A percentile compares a stretch with the other conserved stretches of the same genome.
These are phyloP conservation scores for Moesziomyces aphidis DNA, from an alignment of 1,284 basidiomycete genomes.

Conservation along the genomic window DNA sequence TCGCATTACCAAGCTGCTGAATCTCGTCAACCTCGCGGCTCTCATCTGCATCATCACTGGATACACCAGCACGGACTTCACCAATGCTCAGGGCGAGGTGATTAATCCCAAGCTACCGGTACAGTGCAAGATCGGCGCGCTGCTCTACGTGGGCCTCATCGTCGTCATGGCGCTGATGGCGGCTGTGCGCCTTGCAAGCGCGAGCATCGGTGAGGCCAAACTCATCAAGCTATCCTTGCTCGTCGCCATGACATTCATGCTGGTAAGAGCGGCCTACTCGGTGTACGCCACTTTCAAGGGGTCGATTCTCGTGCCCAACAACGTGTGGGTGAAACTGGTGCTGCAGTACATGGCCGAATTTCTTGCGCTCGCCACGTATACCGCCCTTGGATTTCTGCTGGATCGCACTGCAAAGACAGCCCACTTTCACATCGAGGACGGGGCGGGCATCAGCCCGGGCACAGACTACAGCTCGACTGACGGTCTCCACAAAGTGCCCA, in stretches of 20 bases:
- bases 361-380: slow-evolving; percentile 9
- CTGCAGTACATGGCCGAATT: slow-evolving; percentile 23
- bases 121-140: slow-evolving; percentile 12
- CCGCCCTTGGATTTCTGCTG: slow-evolving; percentile 10
- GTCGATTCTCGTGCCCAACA: slow-evolving; percentile 7
- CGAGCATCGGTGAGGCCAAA: neutral
- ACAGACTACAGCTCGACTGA: too few relatives aligned
- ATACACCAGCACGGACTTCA: slow-evolving; percentile 8
- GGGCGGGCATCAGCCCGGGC: too few relatives aligned
- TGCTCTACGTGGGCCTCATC: slow-evolving; percentile 23
- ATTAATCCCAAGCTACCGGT: slow-evolving; percentile 7
- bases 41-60: slow-evolving; percentile 30
- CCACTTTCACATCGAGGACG: slow-evolving; percentile 1
- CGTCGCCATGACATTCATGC: slow-evolving; percentile 12
- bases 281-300: slow-evolving; percentile 12
- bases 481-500: too few relatives aligned
- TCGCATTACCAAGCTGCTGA: slow-evolving; percentile 4
- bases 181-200: neutral
- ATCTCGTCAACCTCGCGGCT: slow-evolving; percentile 29
- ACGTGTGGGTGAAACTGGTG: slow-evolving; percentile 22
- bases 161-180: neutral
- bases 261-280: slow-evolving; percentile 13
- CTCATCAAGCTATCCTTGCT: slow-evolving; percentile 1
- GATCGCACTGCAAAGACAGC: neutral
- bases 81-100: slow-evolving; percentile 4